Conservation (phyloP, 2,329 filamentous ascomycete genomes). For the Calonectria pauciramosa region DNA sequence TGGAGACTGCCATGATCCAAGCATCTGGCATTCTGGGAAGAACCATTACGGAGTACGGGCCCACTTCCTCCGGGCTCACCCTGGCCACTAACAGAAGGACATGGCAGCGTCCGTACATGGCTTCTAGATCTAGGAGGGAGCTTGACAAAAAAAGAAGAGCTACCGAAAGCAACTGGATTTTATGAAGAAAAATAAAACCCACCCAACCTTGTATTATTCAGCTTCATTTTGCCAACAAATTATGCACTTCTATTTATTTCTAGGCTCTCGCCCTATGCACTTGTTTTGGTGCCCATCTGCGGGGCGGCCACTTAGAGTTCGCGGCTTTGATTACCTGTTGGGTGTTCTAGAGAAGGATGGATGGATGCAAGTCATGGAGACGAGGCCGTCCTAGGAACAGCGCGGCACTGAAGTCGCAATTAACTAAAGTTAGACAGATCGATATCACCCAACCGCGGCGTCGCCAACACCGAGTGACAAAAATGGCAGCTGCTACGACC, state of each 20-base stretch:
- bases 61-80: conserved; percentile 10
- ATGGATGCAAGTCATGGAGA: conserved; percentile 6
- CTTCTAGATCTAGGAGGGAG: background rate
- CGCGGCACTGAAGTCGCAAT: background rate
- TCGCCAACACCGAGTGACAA: background rate
- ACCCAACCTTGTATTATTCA: background rate
- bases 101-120: background rate
- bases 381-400: background rate
- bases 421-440: background rate
- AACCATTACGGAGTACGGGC: conserved; percentile 13
- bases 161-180: background rate
- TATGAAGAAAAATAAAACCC: background rate
- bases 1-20: background rate
- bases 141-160: background rate
- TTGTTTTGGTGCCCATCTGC: background rate
- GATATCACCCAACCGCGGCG: background rate
- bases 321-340: conserved; percentile 6
- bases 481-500: background rate
- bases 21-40: conserved; percentile 2
- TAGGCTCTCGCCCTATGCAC: background rate
- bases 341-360: background rate
- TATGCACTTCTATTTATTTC: background rate
- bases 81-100: background rate
- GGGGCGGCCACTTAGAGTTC: conserved; percentile 3
- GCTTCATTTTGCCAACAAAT: background rate